Conservation (phyloP, 768 basidiomycete species). For the Agaricus subrufescens region DNA sequence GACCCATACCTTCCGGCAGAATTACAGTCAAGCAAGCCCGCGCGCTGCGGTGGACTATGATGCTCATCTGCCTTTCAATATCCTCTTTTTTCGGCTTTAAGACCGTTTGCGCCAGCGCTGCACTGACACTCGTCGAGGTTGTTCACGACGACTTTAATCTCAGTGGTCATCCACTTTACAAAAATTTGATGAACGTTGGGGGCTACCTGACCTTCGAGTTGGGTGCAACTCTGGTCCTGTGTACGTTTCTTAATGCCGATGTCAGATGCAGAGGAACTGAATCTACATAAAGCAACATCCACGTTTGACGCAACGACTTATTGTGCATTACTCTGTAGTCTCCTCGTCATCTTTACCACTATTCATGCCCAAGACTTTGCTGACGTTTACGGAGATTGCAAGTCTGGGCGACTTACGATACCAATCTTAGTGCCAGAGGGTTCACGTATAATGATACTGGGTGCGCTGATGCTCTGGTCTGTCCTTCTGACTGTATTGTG, state of each 20-base stretch:
- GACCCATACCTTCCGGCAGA: conserved; percentile 31
- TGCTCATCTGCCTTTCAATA: conserved; percentile 20
- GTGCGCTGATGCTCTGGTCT: conserved; percentile 16
- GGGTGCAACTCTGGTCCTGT: conserved; percentile 24
- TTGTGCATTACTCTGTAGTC: conserved; percentile 14
- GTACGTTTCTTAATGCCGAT: not conserved
- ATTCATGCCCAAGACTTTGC: conserved; percentile 46
- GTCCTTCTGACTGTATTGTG: conserved; percentile 10
- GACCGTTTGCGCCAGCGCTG: conserved; percentile 15
- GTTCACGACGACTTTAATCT: conserved; percentile 26
- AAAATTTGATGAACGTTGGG: conserved; percentile 25
- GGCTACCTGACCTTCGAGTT: conserved; percentile 29
- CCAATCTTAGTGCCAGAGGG: conserved; percentile 38
- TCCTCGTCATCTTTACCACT: conserved; percentile 35
- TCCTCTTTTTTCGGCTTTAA: conserved; percentile 16
- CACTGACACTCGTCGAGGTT: conserved; percentile 17
- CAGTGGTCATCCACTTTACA: conserved; percentile 19
- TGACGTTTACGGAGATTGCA: conserved; percentile 37
- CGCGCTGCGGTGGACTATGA: conserved; percentile 26
- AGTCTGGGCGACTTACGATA: conserved; percentile 34
- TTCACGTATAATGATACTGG: conserved; percentile 22
- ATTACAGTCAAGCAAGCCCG: conserved; percentile 18
- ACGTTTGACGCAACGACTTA: conserved; percentile 9
- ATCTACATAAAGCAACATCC: not conserved
- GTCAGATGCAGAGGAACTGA: no score